Evolutionary conservation across 2,329 filamentous ascomycete species (phyloP).

Genomic region (Tolypocladium tropicale): DNA sequence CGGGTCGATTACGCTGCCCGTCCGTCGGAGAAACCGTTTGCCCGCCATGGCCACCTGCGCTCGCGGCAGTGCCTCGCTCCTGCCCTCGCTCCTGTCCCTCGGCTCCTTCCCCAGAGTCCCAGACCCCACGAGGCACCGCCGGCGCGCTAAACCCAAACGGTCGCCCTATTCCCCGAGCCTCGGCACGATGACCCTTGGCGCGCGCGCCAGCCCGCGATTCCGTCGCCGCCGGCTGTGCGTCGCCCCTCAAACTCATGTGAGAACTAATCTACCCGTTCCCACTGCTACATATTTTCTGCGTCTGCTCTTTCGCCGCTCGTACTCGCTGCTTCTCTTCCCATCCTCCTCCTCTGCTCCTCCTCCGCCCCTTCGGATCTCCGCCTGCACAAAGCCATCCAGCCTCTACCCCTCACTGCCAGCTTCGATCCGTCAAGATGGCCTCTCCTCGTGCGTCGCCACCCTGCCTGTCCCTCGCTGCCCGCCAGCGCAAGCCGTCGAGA

Average conservation of each 20-base stretch:
- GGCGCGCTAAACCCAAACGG: neutral
- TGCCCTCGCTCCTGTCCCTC: neutral
- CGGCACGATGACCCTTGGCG: neutral
- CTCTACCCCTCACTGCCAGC: neutral
- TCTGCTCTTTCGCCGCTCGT: neutral
- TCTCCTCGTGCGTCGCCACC: slow-evolving; percentile 60
- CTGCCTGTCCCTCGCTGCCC: neutral
- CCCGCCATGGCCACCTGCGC: neutral
- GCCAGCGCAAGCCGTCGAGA: neutral
- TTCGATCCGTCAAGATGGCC: slow-evolving; percentile 47
- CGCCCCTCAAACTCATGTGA: slow-evolving; percentile 2
- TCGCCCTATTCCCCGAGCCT: neutral
- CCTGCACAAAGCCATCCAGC: neutral
- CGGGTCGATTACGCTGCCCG: too few species aligned
- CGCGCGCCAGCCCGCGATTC: neutral
- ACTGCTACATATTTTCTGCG: neutral
- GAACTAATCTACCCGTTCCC: neutral
- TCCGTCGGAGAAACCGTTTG: slow-evolving; percentile 1
- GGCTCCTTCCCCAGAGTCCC: slow-evolving; percentile 5
- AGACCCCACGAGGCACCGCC: neutral
- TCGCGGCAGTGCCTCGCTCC: neutral
- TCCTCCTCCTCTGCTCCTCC: neutral
- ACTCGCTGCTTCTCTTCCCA: neutral
- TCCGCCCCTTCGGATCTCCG: neutral
- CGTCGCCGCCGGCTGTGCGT: neutral